Base-by-base conservation (phyloP, 2,329 filamentous ascomycete species). In the Aspergillus aculeatinus region DNA sequence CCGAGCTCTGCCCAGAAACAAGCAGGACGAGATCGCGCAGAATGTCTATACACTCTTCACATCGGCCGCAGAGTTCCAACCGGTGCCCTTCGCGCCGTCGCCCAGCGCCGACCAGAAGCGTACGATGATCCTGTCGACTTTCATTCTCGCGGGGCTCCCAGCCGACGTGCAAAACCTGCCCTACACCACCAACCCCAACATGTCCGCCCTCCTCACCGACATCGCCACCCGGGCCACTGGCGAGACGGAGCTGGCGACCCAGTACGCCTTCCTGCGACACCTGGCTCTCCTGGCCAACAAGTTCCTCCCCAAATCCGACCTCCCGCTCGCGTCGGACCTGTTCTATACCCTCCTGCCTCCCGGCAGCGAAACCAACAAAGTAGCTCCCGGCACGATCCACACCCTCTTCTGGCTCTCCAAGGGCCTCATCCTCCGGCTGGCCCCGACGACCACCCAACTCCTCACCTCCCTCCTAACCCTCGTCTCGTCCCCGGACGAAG, bases 401-500 rank as follows among this genome's bases (percentile, higher is more conserved):
- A 79, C 85, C 21, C 77, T 85, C 49, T 88, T 89, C 71, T 85
- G 86, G 67, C 76, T 87, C 44, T 75, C 83, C 7, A 89, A 88
- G 69, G 85, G 84, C 7, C 78, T 89, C 0, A 73, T 87, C 21
- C 76, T 88, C 12, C 82, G 86, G 6, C 70, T 81, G 16, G 72
- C 75, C n/a, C 79, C 74, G 71, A 76, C 70, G 68, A 84, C 76
- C 71, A 80, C 72, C 64, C 77, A 70, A 69, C 79, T 87, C 2
- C 75, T 88, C 6, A 77, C 78, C 3, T 77, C 80, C 4, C 79
- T 88, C 4, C 66, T 82, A 5, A 64, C 70, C 10, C 70, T 82
- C 9, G 72, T 82, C 27, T 75, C 75, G 9, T 77, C 74, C 3
- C 73, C 80, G 2, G 76, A 81, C 63, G 68, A 75, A n/a, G 68